Conservation (phyloP, 495 filamentous ascomycete species). For the Platismatia glauca region DNA sequence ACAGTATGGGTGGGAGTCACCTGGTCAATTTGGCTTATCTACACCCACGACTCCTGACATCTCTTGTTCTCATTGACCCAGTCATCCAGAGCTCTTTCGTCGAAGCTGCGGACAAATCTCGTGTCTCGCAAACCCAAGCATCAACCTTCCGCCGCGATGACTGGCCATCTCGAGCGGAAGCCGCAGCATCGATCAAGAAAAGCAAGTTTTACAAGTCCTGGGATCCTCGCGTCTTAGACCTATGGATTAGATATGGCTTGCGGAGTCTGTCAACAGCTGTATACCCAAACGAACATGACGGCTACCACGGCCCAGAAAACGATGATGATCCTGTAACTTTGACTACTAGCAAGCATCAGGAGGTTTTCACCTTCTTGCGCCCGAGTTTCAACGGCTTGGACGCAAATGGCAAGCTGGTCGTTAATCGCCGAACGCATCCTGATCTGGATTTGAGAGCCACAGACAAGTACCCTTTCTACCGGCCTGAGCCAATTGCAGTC, state of each 20-base stretch:
- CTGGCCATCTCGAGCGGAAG: constrained; percentile 58
- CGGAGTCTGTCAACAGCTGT: constrained; percentile 44
- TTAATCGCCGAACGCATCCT: constrained; percentile 40
- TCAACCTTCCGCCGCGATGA: constrained; percentile 58
- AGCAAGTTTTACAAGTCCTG: constrained; percentile 64
- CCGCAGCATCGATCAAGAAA: constrained; percentile 48
- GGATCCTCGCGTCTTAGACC: constrained; percentile 62
- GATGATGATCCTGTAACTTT: constrained; percentile 41
- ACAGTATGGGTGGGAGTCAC: constrained; percentile 76
- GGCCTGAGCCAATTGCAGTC: constrained; percentile 57
- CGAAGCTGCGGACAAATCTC: neutral
- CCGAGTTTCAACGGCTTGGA: constrained; percentile 41
- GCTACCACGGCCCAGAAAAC: neutral
- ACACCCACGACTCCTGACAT: constrained; percentile 74
- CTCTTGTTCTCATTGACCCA: constrained; percentile 73
- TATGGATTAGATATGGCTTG: constrained; percentile 57
- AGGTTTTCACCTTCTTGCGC: constrained; percentile 52
- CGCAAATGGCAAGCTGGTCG: constrained; percentile 26
- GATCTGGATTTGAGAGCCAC: constrained; percentile 35
- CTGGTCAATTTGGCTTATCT: constrained; percentile 54
- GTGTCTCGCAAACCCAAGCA: constrained; percentile 35
- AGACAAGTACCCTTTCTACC: constrained; percentile 58
- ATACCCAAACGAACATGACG: constrained; percentile 18
- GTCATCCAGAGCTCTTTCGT: constrained; percentile 44
- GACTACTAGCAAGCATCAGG: constrained; percentile 51